A percentile compares a stretch with the other conserved stretches of the same genome.
Conservation (phyloP, 1,284 basidiomycete species). For the Wolfiporia cocos region DNA sequence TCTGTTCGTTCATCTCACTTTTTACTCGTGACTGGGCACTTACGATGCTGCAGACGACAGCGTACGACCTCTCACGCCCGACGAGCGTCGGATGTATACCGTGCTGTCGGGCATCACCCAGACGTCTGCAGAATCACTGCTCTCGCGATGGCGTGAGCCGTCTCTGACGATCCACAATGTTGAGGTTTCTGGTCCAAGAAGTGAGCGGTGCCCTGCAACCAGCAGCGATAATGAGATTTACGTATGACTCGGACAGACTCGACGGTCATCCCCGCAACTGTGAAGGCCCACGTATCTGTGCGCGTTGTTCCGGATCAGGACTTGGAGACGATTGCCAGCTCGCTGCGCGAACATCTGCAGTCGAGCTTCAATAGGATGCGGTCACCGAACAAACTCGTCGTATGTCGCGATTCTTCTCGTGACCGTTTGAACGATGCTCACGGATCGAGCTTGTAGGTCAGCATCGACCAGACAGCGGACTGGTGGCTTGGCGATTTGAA, state of each 20-base stretch:
- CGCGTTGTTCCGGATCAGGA: slow-evolving; percentile 94
- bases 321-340: slow-evolving; percentile 60
- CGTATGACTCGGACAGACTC: slow-evolving; percentile 44
- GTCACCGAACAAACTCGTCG: slow-evolving; percentile 71
- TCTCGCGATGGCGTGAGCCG: slow-evolving; percentile 76
- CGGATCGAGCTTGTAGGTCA: slow-evolving; percentile 50
- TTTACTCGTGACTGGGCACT: slow-evolving; percentile 1
- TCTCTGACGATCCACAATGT: slow-evolving; percentile 70
- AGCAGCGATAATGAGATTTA: neutral
- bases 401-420: slow-evolving; percentile 25
- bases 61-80: slow-evolving; percentile 61
- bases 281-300: slow-evolving; percentile 78
- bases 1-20: slow-evolving; percentile 57
- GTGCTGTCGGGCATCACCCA: slow-evolving; percentile 64
- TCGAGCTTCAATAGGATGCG: slow-evolving; percentile 54
- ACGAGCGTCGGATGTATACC: slow-evolving; percentile 65
- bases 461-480: slow-evolving; percentile 80
- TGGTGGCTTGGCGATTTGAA: slow-evolving; percentile 95
- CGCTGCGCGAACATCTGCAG: slow-evolving; percentile 57
- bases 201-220: slow-evolving; percentile 33
- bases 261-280: slow-evolving; percentile 82
- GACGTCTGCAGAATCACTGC: slow-evolving; percentile 58
- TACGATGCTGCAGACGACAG: slow-evolving; percentile 51
- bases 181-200: slow-evolving; percentile 68
- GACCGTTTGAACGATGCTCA: too few species aligned